Evolutionary conservation across 2,329 filamentous ascomycete species (phyloP).

Genomic region (Gremmenia infestans): DNA sequence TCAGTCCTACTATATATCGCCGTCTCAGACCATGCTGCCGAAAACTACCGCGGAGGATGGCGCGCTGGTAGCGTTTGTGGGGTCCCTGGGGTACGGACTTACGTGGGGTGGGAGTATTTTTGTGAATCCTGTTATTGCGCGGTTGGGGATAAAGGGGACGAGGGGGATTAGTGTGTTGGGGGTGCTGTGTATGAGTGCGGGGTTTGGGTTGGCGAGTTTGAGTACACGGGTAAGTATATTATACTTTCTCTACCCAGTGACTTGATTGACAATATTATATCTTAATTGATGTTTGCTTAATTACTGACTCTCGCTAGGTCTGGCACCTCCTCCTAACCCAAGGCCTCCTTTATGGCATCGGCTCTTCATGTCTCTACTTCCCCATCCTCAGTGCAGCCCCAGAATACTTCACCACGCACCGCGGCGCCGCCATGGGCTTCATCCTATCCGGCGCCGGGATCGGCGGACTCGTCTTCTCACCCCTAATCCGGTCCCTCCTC

Average conservation of each 20-base stretch:
- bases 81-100: conserved; percentile 43
- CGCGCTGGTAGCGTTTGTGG: conserved; percentile 44
- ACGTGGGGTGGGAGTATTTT: conserved; percentile 47
- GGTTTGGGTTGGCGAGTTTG: conserved; percentile 39
- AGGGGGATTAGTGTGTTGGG: conserved; percentile 38
- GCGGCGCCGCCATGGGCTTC: conserved; percentile 42
- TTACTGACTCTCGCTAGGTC: conserved; percentile 25
- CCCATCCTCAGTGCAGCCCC: conserved; percentile 42
- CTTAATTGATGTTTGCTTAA: not conserved
- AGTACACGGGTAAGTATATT: conserved; percentile 21
- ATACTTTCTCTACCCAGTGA: too few relatives aligned
- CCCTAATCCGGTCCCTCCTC: conserved; percentile 37
- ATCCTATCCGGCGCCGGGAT: conserved; percentile 39
- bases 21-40: conserved; percentile 36
- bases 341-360: conserved; percentile 42
- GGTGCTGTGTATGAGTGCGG: conserved; percentile 37
- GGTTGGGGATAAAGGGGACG: conserved; percentile 34
- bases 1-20: conserved; percentile 43
- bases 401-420: conserved; percentile 45
- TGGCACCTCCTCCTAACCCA: conserved; percentile 42
- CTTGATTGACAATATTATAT: too few relatives aligned
- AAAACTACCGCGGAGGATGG: conserved; percentile 32
- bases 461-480: conserved; percentile 40
- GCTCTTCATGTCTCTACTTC: conserved; percentile 37
- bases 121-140: conserved; percentile 43